Evolutionary conservation across 805 yeast genomes (phyloP).

Genomic region (Hanseniaspora nectarophila): DNA sequence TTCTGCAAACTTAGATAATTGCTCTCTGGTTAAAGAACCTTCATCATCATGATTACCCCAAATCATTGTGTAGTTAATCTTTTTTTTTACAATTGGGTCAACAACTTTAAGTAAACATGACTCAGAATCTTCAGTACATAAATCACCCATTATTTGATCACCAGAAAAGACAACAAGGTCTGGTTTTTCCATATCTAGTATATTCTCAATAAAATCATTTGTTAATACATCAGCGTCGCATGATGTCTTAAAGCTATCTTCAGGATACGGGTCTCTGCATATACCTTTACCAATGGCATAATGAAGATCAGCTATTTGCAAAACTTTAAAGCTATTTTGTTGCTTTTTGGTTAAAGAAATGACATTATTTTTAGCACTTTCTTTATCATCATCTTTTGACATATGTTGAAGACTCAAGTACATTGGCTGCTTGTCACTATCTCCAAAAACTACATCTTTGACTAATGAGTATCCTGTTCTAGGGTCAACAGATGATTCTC

Average conservation of each 20-base stretch:
- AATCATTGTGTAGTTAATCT: slow-evolving; percentile 72
- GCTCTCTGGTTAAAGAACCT: slow-evolving; percentile 50
- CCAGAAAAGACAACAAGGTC: slow-evolving; percentile 82
- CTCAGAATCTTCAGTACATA: slow-evolving; percentile 60
- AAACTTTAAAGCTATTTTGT: slow-evolving; percentile 53
- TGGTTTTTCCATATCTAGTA: slow-evolving; percentile 66
- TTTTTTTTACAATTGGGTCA: slow-evolving; percentile 50
- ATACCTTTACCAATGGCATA: slow-evolving; percentile 71
- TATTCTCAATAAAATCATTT: slow-evolving; percentile 42
- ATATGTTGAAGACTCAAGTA: slow-evolving; percentile 22
- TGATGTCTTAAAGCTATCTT: slow-evolving; percentile 20
- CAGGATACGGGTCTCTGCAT: slow-evolving; percentile 66
- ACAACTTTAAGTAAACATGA: slow-evolving; percentile 70
- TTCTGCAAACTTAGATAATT: slow-evolving; percentile 46
- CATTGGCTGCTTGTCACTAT: slow-evolving; percentile 17
- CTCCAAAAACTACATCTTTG: slow-evolving; percentile 18
- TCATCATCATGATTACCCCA: slow-evolving; percentile 95
- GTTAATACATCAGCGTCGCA: slow-evolving; percentile 79
- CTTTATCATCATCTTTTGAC: not conserved
- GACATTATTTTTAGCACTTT: slow-evolving; percentile 19
- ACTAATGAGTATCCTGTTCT: slow-evolving; percentile 52
- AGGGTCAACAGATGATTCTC: slow-evolving; percentile 63
- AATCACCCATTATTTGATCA: slow-evolving; percentile 78
- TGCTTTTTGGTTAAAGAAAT: slow-evolving; percentile 28
- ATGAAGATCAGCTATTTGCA: slow-evolving; percentile 88